Percentiles rank a stretch among this genome's conserved stretches.
Conservation (phyloP, 164 flowering plant species). For the Annona squamosa region DNA sequence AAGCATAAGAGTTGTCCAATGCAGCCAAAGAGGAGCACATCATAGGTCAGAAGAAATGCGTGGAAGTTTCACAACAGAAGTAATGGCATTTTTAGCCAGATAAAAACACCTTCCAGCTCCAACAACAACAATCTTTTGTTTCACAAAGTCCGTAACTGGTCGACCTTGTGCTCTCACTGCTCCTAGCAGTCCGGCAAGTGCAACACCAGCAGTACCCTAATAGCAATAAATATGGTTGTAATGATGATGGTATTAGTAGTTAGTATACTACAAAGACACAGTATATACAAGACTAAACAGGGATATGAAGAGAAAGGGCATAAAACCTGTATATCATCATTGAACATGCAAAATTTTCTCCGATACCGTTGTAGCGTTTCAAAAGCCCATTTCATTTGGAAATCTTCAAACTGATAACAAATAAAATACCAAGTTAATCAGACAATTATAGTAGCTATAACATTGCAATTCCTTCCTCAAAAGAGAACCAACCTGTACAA, state of each 20-base stretch:
- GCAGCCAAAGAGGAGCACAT: not conserved
- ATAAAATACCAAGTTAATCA: not conserved
- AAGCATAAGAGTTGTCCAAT: conserved; percentile 10
- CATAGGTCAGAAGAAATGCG: not conserved
- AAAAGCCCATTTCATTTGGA: conserved; percentile 99
- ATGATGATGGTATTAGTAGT: not conserved
- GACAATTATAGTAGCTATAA: not conserved
- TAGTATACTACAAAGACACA: not conserved
- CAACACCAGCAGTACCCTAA: conserved; percentile 99
- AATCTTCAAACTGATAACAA: conserved; percentile 81
- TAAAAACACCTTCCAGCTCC: conserved; percentile 90
- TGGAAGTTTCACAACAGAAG: not conserved
- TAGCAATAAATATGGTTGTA: not conserved
- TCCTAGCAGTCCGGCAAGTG: conserved; percentile 91
- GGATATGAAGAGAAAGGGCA: conserved; percentile 3
- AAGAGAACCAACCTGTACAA: conserved; percentile 66
- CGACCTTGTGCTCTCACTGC: conserved; percentile 94
- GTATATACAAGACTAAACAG: not conserved
- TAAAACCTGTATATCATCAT: conserved; percentile 95
- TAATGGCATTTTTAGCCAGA: not conserved
- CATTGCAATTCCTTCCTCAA: not conserved
- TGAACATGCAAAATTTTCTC: conserved; percentile 87
- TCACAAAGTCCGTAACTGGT: conserved; percentile 74
- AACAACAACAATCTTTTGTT: conserved; percentile 93
- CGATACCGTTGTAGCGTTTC: conserved; percentile 91